Evolutionary conservation across 495 filamentous ascomycete genomes (phyloP), one percentile per base, ranked within the genome.

Genomic region (Daldinia grandis): DNA sequence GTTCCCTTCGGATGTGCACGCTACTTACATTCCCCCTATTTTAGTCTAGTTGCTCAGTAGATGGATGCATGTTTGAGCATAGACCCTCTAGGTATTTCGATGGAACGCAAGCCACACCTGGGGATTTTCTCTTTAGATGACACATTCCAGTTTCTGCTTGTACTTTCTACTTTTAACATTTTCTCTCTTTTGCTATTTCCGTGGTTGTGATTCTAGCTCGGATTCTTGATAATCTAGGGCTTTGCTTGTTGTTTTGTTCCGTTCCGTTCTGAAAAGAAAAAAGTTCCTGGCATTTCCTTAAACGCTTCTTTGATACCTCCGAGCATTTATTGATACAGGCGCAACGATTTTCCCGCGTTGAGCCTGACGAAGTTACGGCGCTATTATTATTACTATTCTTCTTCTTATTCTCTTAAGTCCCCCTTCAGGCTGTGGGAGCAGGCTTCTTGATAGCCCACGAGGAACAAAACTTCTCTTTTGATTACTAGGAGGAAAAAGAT

Each of bases 291-390:
- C 65, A 74, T 75, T 74, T 77, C 70, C 67, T 68, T 74, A 62
- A 69, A 70, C 51, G 64, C 67, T 72, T 74, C 62, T 74, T 77
- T 77, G 75, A 77, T 77, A 77, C 75, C 75, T 77, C 70, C 54
- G 68, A 65, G 75, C 75, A 73, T 75, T 75, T 66, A 56, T 72
- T 72, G 73, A 76, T 66, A 71, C 57, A 62, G 74, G 64, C 74
- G 57, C 67, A 66, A 62, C 68, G 51, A 68, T 59, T 59, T 37
- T 49, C 42, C 21, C 47, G 63, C 55, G 58, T 71, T 61, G 64
- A 64, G 68, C 74, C 70, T 76, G 47, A 76, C 64, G 75, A 77
- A 72, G 67, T 72, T 73, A 76, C 56, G 71, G 71, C 58, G 50
- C 61, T 66, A 51, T 58, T 60, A 51, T 58, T 71, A 35, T 35